phyloP scores from a whole-genome alignment of 441 rosid genomes.

The Brassica hybrid region DNA sequence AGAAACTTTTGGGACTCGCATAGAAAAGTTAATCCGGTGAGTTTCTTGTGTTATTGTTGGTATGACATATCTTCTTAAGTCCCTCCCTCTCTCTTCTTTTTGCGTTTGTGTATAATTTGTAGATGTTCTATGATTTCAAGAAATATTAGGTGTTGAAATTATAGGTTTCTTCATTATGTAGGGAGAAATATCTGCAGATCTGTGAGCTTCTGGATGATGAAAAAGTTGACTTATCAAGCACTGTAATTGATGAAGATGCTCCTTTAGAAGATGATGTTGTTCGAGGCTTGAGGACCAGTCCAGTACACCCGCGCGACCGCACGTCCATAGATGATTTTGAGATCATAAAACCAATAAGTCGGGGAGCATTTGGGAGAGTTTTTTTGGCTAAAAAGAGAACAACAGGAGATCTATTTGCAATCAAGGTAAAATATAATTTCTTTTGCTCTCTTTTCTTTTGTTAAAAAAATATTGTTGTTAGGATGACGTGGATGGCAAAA shows the following conservation, averaged over 20 bases:
- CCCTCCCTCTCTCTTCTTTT: background rate
- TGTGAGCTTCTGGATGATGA: conserved; percentile 93
- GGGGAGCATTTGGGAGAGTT: conserved; percentile 99
- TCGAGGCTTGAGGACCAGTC: conserved; percentile 96
- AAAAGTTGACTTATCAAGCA: conserved; percentile 81
- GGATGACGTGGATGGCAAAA: conserved; percentile 21
- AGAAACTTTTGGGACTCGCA: conserved; percentile 96
- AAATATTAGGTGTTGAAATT: conserved; percentile 12
- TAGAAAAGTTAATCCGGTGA: conserved; percentile 91
- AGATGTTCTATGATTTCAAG: conserved; percentile 10
- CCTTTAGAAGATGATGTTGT: conserved; percentile 98
- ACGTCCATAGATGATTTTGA: conserved; percentile 98
- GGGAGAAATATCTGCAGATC: conserved; percentile 97
- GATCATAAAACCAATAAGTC: conserved; percentile 98
- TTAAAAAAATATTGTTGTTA: conserved; percentile 18
- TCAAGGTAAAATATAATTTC: conserved; percentile 63
- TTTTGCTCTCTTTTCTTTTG: conserved; percentile 14
- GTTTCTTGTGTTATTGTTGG: conserved; percentile 36
- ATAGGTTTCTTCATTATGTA: conserved; percentile 45
- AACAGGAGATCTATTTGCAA: conserved; percentile 98
- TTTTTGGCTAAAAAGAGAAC: conserved; percentile 97
- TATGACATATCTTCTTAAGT: conserved; percentile 19
- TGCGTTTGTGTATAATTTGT: conserved; percentile 3
- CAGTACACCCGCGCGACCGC: conserved; percentile 86
- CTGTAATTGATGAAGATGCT: conserved; percentile 92